phyloP scores from a whole-genome alignment of 495 filamentous ascomycete species.

The Hypoxylon trugodes region DNA sequence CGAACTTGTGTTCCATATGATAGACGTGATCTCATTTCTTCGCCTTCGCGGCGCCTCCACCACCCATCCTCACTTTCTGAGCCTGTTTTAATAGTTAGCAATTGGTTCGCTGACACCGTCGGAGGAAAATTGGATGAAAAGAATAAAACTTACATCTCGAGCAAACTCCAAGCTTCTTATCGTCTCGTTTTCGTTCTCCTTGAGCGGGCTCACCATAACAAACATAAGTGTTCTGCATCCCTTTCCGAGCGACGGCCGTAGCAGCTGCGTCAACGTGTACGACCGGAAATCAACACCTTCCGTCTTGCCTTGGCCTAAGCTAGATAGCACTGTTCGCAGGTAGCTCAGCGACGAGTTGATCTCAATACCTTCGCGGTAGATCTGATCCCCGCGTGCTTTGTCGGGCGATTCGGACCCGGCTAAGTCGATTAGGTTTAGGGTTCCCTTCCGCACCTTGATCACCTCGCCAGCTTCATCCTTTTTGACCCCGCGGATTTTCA shows the following conservation, averaged over 20 bases:
- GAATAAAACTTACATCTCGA: slow-evolving; percentile 71
- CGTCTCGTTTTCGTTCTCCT: slow-evolving; percentile 91
- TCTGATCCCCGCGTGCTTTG: slow-evolving; percentile 81
- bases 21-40: slow-evolving; percentile 23
- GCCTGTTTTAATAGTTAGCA: slow-evolving; percentile 35
- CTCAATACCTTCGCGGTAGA: slow-evolving; percentile 92
- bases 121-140: neutral
- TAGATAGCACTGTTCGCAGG: slow-evolving; percentile 93
- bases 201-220: slow-evolving; percentile 93
- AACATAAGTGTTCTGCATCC: slow-evolving; percentile 99
- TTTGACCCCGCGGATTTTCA: slow-evolving; percentile 75
- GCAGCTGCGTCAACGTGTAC: slow-evolving; percentile 94
- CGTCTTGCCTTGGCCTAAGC: slow-evolving; percentile 84
- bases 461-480: slow-evolving; percentile 73
- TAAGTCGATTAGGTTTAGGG: slow-evolving; percentile 94
- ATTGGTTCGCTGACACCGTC: neutral
- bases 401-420: slow-evolving; percentile 92
- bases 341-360: slow-evolving; percentile 95
- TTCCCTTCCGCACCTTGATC: slow-evolving; percentile 86
- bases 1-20: too few species aligned
- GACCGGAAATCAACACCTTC: slow-evolving; percentile 94
- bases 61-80: slow-evolving; percentile 47
- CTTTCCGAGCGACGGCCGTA: slow-evolving; percentile 94
- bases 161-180: slow-evolving; percentile 96
- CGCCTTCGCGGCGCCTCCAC: slow-evolving; percentile 20